Evolutionary conservation across 345 rosid species (phyloP), one percentile per base, ranked within the genome.

Genomic region (Brassica rapa): DNA sequence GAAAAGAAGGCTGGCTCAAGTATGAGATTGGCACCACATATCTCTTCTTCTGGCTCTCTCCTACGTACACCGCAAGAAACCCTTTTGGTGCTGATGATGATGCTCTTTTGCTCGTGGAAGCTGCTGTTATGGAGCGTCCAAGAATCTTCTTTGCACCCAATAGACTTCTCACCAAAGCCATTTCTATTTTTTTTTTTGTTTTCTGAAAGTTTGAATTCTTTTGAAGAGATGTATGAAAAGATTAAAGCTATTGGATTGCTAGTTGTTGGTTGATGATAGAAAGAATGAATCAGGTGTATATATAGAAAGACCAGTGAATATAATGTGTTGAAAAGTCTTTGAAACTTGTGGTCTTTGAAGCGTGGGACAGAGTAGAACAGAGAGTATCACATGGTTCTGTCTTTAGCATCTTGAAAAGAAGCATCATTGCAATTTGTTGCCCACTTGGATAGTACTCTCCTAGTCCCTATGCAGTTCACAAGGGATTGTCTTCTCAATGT

Each of bases 1-100:
- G 90, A 25, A 89, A 88, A 0, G 80, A 79, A 66, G 89, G 83
- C 4, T 85, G 72, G 56, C 66, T 85, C 64, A 85, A 57, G 62
- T 75, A 82, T 8, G 88, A 84, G 4, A 89, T 1, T 23, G 90
- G 91, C n/a, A 89, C 82, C 66, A 87, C 4, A 21, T 71, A 85
- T 69, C 87, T 77, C 75, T 82, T 88, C 81, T 74, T 86, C 29
- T 84, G 78, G 11, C 7, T 39, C 68, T 86, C 96, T 41, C 92
- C 89, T 15, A 86, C 89, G 66, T 88, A 88, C 7, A 87, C 88
- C 0, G 81, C 88, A 67, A 86, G 41, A 72, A 80, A 80, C 12
- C 88, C 89, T 62, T 84, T 89, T 1, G 82, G 89, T 0, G 83
- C 75, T 0, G 82, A 57, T 0, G 69, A 69, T 15, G 27, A 49